Percentiles rank a stretch among this genome's conserved stretches.
Evolutionary conservation across 805 yeast genomes (phyloP).

Genomic region (Ogataea populi-albae): DNA sequence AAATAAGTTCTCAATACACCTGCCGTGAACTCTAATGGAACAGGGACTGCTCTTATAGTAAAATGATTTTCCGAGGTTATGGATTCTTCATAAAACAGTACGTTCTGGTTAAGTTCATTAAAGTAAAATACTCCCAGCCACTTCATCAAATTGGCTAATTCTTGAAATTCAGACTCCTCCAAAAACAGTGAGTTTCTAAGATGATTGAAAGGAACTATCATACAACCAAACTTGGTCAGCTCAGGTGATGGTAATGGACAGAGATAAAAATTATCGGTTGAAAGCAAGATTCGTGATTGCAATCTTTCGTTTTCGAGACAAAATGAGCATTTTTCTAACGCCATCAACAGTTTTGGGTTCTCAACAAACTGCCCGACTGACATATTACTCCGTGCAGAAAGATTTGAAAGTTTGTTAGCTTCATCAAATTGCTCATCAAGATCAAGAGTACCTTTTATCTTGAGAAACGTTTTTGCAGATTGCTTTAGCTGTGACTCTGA

Average conservation of each 20-base stretch:
- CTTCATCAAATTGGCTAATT: slow-evolving; percentile 41
- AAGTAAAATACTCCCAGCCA: slow-evolving; percentile 40
- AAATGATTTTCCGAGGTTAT: slow-evolving; percentile 36
- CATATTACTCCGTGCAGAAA: slow-evolving; percentile 28
- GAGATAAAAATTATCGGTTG: slow-evolving; percentile 36
- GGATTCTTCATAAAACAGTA: slow-evolving; percentile 46
- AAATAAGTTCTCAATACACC: slow-evolving; percentile 39
- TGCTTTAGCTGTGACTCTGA: slow-evolving; percentile 15
- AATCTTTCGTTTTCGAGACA: slow-evolving; percentile 34
- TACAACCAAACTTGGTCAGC: slow-evolving; percentile 32
- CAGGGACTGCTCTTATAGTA: slow-evolving; percentile 42
- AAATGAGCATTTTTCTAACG: slow-evolving; percentile 35
- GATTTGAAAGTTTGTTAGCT: slow-evolving; percentile 35
- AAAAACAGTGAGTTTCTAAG: slow-evolving; percentile 38
- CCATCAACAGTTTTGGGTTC: slow-evolving; percentile 30
- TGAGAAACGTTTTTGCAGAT: slow-evolving; percentile 34
- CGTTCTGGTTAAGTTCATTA: slow-evolving; percentile 30
- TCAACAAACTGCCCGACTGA: slow-evolving; percentile 9
- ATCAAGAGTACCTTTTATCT: slow-evolving; percentile 36
- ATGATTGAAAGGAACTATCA: slow-evolving; percentile 44
- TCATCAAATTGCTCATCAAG: slow-evolving; percentile 43
- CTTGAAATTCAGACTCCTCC: slow-evolving; percentile 43
- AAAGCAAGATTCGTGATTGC: slow-evolving; percentile 28
- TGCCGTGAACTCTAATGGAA: slow-evolving; percentile 32
- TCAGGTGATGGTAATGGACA: slow-evolving; percentile 42